A percentile compares a stretch with the other conserved stretches of the same genome.
These are phyloP conservation scores for Cutaneotrichosporon spelunceum DNA, from an alignment of 1,284 basidiomycete genomes.

Conservation along the genomic window DNA sequence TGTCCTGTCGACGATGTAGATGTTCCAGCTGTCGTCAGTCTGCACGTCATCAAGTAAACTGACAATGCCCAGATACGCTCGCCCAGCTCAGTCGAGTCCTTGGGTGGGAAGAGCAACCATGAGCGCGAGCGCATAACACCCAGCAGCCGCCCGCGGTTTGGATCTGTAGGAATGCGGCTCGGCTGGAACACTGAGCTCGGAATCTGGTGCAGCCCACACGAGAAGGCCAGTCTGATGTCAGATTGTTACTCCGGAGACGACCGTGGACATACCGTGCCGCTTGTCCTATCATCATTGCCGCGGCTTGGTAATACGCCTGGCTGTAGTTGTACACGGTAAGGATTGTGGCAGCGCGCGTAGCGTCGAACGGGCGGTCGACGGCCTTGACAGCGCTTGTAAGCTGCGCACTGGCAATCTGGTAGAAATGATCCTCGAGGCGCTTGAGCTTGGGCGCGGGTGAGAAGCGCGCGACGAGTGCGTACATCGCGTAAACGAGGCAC, in stretches of 20 bases:
- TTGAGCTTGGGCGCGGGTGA: slow-evolving; percentile 35
- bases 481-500: slow-evolving; percentile 45
- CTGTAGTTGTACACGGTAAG: slow-evolving; percentile 41
- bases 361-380: slow-evolving; percentile 39
- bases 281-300: slow-evolving; percentile 37
- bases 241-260: not conserved
- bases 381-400: slow-evolving; percentile 32
- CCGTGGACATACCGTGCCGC: slow-evolving; percentile 23
- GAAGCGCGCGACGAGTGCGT: slow-evolving; percentile 35
- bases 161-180: slow-evolving; percentile 12
- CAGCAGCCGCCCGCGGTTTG: slow-evolving; percentile 9
- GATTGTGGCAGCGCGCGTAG: slow-evolving; percentile 37
- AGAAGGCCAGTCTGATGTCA: slow-evolving; percentile 28
- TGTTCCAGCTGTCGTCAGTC: slow-evolving; percentile 35
- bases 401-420: slow-evolving; percentile 31
- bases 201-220: slow-evolving; percentile 38
- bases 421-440: slow-evolving; percentile 38
- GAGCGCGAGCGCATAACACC: slow-evolving; percentile 35
- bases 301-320: slow-evolving; percentile 38
- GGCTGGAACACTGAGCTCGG: slow-evolving; percentile 30
- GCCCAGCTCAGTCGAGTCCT: slow-evolving; percentile 39
- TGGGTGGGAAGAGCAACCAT: slow-evolving; percentile 33
- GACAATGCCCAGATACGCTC: slow-evolving; percentile 47
- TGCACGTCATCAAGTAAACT: slow-evolving; percentile 15
- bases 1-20: slow-evolving; percentile 35